These are phyloP conservation scores for Clitopilus passeckerianus DNA, from an alignment of 768 basidiomycete genomes.

Conservation along the genomic window DNA sequence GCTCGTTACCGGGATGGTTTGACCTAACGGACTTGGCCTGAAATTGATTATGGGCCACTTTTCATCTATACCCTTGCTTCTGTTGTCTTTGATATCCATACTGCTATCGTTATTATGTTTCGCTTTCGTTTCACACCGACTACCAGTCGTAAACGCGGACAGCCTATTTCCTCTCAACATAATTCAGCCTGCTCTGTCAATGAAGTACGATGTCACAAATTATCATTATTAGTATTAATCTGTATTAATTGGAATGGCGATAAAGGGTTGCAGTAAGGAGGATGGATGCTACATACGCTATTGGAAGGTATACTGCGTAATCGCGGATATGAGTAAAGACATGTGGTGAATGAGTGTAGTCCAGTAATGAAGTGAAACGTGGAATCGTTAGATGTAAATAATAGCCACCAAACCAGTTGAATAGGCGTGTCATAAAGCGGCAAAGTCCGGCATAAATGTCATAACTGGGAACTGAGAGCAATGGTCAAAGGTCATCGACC, in stretches of 20 bases:
- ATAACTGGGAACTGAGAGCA: no score
- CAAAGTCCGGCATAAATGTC: not conserved
- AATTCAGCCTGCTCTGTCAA: no score
- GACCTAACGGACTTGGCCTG: slow-evolving; percentile 25
- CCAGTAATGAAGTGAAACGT: not conserved
- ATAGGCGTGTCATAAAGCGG: not conserved
- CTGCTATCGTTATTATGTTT: not conserved
- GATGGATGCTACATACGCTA: not conserved
- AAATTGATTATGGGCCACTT: not conserved
- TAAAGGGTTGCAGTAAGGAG: not conserved
- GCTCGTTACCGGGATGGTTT: slow-evolving; percentile 59
- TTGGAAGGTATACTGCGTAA: not conserved
- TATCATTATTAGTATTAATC: not conserved
- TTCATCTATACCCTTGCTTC: not conserved
- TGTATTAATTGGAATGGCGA: not conserved
- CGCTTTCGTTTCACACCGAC: not conserved
- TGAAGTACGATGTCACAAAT: not conserved
- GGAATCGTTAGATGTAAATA: not conserved
- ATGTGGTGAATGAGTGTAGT: not conserved
- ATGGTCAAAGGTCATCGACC: slow-evolving; percentile 3
- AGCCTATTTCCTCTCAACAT: no score
- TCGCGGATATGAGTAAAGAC: not conserved
- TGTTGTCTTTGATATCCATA: not conserved
- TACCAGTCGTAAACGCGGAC: not conserved
- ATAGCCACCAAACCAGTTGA: not conserved